These are phyloP conservation scores for Boletellus deceptivus DNA, from an alignment of 1,284 basidiomycete species.

Conservation along the genomic window DNA sequence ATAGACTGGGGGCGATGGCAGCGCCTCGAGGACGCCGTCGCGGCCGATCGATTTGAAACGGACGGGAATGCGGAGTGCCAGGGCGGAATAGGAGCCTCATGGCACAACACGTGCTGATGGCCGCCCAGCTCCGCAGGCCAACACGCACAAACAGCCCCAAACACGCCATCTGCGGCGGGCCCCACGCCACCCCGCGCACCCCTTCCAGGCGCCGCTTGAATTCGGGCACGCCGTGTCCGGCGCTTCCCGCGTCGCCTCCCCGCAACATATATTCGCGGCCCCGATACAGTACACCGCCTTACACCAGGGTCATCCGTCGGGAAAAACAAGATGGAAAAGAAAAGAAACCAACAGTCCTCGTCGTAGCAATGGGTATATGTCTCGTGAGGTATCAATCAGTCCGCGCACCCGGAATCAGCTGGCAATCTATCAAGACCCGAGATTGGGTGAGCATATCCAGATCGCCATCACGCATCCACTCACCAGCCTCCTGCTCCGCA, in stretches of 20 bases:
- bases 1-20: conserved; percentile 26
- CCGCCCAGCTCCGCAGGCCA: conserved; percentile 4
- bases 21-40: conserved; percentile 33
- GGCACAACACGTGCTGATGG: conserved; percentile 19
- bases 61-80: conserved; percentile 25
- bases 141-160: not conserved
- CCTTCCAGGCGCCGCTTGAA: too few species aligned
- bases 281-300: too few species aligned
- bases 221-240: too few species aligned
- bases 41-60: conserved; percentile 27
- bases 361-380: conserved; percentile 6
- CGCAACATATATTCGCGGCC: too few species aligned
- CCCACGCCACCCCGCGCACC: not conserved
- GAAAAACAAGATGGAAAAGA: too few species aligned
- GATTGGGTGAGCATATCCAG: not conserved
- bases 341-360: too few species aligned
- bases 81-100: too few species aligned
- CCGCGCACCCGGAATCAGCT: not conserved
- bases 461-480: conserved; percentile 7
- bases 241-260: too few species aligned
- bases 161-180: not conserved
- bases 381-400: conserved; percentile 8
- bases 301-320: too few species aligned
- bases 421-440: conserved; percentile 4
- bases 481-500: conserved; percentile 13